Base-by-base conservation (phyloP, 306 rosid species). In the Hippophae rhamnoides region DNA sequence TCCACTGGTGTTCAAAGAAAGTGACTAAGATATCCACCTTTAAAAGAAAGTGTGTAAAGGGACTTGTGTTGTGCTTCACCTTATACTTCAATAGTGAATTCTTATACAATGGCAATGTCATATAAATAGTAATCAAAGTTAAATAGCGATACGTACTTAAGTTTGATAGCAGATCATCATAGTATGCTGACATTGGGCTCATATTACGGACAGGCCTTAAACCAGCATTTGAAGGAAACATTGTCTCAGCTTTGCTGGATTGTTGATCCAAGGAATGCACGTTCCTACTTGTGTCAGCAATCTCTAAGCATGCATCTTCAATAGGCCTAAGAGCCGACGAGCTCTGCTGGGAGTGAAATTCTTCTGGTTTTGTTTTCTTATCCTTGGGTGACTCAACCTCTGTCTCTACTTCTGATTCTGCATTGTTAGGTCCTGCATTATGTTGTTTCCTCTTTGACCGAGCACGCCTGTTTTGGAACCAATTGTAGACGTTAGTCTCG, bases 381-480 rank as follows among this genome's bases (percentile, higher is more conserved):
- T 92, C 99, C 72, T 92, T 92, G 1, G 95, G 82, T 3, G 92
- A 92, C 52, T 92, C 94, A 41, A 74, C 88, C 53, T 90, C 94
- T 8, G 95, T 79, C 67, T 90, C 98, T 54, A 80, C 82, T 72
- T 92, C 96, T 40, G 95, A 85, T 78, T 92, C 99, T 46, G 72
- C 76, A 68, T 76, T 70, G 61, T 57, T 65, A 23, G 86, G 66
- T 23, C 80, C 52, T 42, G 75, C 62, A 64, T 77, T 86, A 50
- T 85, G 96, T 57, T 85, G 86, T 57, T 85, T 92, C 73, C 99
- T 80, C 45, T 92, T 89, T 3, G 96, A 92, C 47, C 99, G 68
- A 63, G 96, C 96, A 18, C 99, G 95, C 81, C 96, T 80, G 49
- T 92, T 92, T 78, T 92, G 99, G 77, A 92, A 88, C 99, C 99